Conservation (phyloP, 129 eudicot species). For the Pittosporum tobira region DNA sequence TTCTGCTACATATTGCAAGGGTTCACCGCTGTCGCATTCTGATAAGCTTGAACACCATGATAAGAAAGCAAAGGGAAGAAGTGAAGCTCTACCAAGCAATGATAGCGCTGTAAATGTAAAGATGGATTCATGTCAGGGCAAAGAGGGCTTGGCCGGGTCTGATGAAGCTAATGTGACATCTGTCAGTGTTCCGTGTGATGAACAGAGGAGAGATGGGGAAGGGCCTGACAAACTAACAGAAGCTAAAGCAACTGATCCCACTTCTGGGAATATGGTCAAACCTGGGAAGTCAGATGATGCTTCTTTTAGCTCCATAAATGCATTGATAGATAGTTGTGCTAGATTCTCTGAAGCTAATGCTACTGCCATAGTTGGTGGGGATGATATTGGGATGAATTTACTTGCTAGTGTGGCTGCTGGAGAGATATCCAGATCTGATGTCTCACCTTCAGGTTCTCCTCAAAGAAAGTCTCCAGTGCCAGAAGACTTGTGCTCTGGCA, state of each 20-base stretch:
- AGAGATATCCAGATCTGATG: constrained; percentile 57
- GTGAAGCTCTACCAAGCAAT: constrained; percentile 15
- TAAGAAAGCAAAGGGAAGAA: constrained; percentile 16
- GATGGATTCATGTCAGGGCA: constrained; percentile 7
- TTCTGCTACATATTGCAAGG: constrained; percentile 17
- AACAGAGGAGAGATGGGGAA: constrained; percentile 22
- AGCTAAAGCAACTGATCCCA: constrained; percentile 16
- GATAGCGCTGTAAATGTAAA: neutral
- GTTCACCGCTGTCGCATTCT: constrained; percentile 32
- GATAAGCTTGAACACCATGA: constrained; percentile 45
- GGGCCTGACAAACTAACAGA: constrained; percentile 24
- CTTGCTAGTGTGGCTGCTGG: constrained; percentile 96
- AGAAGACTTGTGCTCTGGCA: constrained; percentile 29
- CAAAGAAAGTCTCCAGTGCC: constrained; percentile 32
- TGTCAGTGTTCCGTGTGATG: constrained; percentile 19
- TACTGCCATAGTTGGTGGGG: constrained; percentile 44
- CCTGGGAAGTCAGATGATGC: constrained; percentile 40
- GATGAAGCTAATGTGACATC: constrained; percentile 32
- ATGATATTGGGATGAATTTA: constrained; percentile 77
- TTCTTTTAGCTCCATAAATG: constrained; percentile 67
- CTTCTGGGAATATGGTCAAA: constrained; percentile 27
- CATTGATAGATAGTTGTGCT: constrained; percentile 77
- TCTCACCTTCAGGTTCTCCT: constrained; percentile 44
- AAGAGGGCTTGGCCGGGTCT: constrained; percentile 28
- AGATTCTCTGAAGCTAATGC: constrained; percentile 54